Evolutionary conservation across 768 basidiomycete genomes (phyloP).

Genomic region (Lentinula boryana): DNA sequence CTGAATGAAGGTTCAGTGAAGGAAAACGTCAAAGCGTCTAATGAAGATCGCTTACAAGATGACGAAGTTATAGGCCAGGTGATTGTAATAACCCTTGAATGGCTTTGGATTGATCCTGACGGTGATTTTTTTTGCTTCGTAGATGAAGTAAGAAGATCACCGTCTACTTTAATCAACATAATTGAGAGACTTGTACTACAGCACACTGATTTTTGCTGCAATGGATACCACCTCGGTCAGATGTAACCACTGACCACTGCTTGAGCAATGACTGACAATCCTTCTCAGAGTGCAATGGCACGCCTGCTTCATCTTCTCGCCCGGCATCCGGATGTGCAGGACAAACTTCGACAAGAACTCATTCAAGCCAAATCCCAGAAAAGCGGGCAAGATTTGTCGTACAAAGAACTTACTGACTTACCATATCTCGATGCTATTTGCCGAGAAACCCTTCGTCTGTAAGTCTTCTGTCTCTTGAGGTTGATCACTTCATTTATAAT

Average conservation of each 20-base stretch:
- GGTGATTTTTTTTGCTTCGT: not conserved
- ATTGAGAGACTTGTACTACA: not conserved
- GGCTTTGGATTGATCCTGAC: not conserved
- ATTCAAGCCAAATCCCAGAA: constrained; percentile 17
- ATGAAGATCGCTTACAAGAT: constrained; percentile 27
- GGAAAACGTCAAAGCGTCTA: constrained; percentile 25
- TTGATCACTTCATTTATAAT: not conserved
- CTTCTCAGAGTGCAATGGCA: constrained; percentile 19
- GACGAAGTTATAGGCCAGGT: constrained; percentile 31
- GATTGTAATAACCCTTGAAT: not conserved
- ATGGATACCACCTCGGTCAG: constrained; percentile 34
- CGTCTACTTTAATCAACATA: not conserved
- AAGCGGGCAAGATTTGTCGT: constrained; percentile 21
- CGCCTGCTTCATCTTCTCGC: constrained; percentile 28
- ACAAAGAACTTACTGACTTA: constrained; percentile 28
- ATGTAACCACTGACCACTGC: not conserved
- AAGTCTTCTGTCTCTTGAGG: constrained; percentile 5
- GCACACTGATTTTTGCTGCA: constrained; percentile 32
- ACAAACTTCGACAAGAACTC: constrained; percentile 29
- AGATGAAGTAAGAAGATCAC: constrained; percentile 3
- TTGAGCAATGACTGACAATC: not conserved
- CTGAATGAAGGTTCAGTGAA: constrained; percentile 20
- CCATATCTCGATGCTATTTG: constrained; percentile 36
- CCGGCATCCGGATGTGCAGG: constrained; percentile 29
- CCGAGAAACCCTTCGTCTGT: constrained; percentile 34